phyloP scores from a whole-genome alignment of 2,329 filamentous ascomycete species.

The Aphanoascus verrucosus region DNA sequence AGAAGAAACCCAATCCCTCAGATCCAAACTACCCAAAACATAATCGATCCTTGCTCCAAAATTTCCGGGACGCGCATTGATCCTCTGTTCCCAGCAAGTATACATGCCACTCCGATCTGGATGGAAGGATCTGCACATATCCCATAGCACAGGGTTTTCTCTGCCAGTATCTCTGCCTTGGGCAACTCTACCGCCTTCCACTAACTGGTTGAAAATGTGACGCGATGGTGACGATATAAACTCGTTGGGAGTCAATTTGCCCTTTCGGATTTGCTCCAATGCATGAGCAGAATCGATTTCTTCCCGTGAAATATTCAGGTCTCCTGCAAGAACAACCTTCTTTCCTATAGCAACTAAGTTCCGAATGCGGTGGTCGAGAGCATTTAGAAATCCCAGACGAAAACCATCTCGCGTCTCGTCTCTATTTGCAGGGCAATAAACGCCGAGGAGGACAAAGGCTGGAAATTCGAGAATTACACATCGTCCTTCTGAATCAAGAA shows the following conservation, averaged over 20 bases:
- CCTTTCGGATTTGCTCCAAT: constrained; percentile 60
- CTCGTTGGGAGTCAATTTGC: constrained; percentile 55
- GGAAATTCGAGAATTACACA: constrained; percentile 88
- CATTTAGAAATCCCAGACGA: constrained; percentile 64
- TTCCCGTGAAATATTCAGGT: constrained; percentile 67
- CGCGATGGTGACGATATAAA: constrained; percentile 63
- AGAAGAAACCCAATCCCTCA: constrained; percentile 68
- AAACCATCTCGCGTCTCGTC: constrained; percentile 78
- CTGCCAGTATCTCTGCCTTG: constrained; percentile 58
- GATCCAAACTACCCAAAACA: constrained; percentile 69
- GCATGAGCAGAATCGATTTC: constrained; percentile 67
- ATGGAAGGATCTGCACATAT: constrained; percentile 73
- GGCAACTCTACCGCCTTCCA: constrained; percentile 56
- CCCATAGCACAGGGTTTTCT: constrained; percentile 64
- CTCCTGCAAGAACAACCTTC: constrained; percentile 72
- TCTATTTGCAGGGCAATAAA: constrained; percentile 82
- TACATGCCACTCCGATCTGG: constrained; percentile 79
- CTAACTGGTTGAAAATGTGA: constrained; percentile 73
- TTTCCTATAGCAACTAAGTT: constrained; percentile 75
- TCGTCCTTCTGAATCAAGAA: constrained; percentile 80
- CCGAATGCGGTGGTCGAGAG: constrained; percentile 71
- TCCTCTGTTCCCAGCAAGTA: constrained; percentile 91
- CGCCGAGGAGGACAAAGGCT: constrained; percentile 83
- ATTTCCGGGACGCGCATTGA: constrained; percentile 91
- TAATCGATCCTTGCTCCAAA: constrained; percentile 91